phyloP scores from a whole-genome alignment of 2,329 filamentous ascomycete genomes.

The Aspergillus sp. region DNA sequence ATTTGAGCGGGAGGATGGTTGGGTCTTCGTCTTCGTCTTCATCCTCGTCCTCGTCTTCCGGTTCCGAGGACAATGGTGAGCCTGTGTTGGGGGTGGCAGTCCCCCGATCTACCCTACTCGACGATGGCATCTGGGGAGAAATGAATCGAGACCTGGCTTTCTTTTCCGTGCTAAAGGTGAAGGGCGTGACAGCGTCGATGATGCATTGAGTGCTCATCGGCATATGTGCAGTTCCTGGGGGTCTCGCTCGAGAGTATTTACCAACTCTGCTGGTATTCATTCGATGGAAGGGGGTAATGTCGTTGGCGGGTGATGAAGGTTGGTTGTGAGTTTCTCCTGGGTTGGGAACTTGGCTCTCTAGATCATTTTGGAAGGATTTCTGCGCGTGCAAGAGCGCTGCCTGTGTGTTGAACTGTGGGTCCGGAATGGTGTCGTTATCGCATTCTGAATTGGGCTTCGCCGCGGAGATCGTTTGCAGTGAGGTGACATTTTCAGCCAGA shows the following conservation, averaged over 20 bases:
- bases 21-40: slow-evolving; percentile 9
- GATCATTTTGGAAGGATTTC: slow-evolving; percentile 42
- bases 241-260: slow-evolving; percentile 5
- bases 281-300: slow-evolving; percentile 35
- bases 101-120: slow-evolving; percentile 23
- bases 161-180: slow-evolving; percentile 40
- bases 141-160: slow-evolving; percentile 19
- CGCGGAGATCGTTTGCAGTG: slow-evolving; percentile 42
- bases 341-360: slow-evolving; percentile 32
- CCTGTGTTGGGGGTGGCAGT: slow-evolving; percentile 21
- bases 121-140: slow-evolving; percentile 7
- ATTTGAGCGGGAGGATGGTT: slow-evolving; percentile 11
- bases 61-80: slow-evolving; percentile 11
- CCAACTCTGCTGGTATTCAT: slow-evolving; percentile 19
- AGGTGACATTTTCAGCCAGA: slow-evolving; percentile 36
- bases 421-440: slow-evolving; percentile 27
- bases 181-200: slow-evolving; percentile 44
- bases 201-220: slow-evolving; percentile 45
- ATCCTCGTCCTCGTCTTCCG: slow-evolving; percentile 2
- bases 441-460: slow-evolving; percentile 27
- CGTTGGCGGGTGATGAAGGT: slow-evolving; percentile 15
- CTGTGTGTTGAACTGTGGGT: slow-evolving; percentile 43
- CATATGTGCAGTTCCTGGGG: slow-evolving; percentile 17
- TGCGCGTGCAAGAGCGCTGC: slow-evolving; percentile 43
- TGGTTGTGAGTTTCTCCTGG: slow-evolving; percentile 16